A percentile compares a stretch with the other conserved stretches of the same genome.
Evolutionary conservation across 768 basidiomycete genomes (phyloP).

Genomic region (Plicaturopsis crispa): DNA sequence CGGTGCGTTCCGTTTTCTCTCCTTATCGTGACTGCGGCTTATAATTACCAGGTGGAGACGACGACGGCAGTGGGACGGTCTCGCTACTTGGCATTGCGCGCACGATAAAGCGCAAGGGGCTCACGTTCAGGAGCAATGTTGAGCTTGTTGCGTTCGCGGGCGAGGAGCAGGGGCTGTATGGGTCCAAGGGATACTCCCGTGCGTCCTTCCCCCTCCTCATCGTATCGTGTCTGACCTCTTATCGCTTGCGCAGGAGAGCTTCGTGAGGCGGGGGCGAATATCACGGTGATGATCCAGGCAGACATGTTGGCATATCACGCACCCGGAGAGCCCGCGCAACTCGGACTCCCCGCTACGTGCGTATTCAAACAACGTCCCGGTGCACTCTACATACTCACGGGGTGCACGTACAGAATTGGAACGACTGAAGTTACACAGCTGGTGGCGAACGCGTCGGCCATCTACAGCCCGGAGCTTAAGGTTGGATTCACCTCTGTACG

Average conservation of each 20-base stretch:
- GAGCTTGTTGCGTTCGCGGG: constrained; percentile 83
- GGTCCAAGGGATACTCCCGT: constrained; percentile 78
- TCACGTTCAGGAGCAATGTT: constrained; percentile 71
- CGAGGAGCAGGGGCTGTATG: constrained; percentile 85
- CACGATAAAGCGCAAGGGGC: constrained; percentile 54
- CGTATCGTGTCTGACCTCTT: neutral
- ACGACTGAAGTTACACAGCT: constrained; percentile 70
- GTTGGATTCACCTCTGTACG: constrained; percentile 61
- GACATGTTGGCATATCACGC: constrained; percentile 89
- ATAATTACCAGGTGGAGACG: constrained; percentile 43
- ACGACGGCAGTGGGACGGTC: constrained; percentile 57
- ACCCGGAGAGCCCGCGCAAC: constrained; percentile 71
- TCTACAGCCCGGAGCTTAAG: constrained; percentile 76
- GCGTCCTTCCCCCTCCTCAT: constrained; percentile 20
- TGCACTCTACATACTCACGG: constrained; percentile 1
- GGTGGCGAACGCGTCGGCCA: constrained; percentile 62
- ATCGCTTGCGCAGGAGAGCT: constrained; percentile 46
- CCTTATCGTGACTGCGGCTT: neutral
- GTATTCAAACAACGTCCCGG: constrained; percentile 14
- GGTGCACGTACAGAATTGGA: constrained; percentile 49
- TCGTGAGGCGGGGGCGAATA: constrained; percentile 47
- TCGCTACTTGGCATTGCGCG: constrained; percentile 78
- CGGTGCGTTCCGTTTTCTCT: constrained; percentile 31
- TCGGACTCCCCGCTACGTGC: constrained; percentile 70
- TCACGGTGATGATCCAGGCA: constrained; percentile 82